Evolutionary conservation across 768 basidiomycete genomes (phyloP).

Genomic region (Lyophyllum atratum): DNA sequence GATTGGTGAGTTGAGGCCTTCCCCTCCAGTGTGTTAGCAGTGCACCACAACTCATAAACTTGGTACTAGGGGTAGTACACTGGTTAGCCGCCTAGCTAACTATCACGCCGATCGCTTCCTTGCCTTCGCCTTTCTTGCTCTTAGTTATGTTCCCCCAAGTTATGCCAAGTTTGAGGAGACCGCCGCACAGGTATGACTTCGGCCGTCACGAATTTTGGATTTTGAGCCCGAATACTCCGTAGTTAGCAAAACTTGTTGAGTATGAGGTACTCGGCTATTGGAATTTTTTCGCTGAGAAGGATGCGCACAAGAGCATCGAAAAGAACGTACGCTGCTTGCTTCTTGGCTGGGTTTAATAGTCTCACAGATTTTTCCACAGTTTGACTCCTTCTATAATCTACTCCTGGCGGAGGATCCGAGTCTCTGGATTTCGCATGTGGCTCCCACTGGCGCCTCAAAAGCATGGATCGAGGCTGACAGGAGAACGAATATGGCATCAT

Average conservation of each 20-base stretch:
- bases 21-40: background rate
- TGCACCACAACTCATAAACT: background rate
- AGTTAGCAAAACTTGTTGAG: constrained; percentile 24
- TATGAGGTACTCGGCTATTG: constrained; percentile 36
- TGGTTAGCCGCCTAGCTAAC: constrained; percentile 40
- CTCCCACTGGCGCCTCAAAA: constrained; percentile 26
- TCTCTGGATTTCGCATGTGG: constrained; percentile 27
- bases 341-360: background rate
- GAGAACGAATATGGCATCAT: constrained; percentile 21
- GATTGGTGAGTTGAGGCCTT: constrained; percentile 34
- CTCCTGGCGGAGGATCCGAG: constrained; percentile 29
- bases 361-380: constrained; percentile 19
- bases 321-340: constrained; percentile 31
- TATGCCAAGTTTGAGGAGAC: constrained; percentile 9
- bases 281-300: constrained; percentile 36
- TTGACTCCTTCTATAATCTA: constrained; percentile 40
- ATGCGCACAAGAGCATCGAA: constrained; percentile 33
- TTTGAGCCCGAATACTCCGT: too few relatives aligned
- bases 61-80: constrained; percentile 35
- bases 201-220: too few relatives aligned
- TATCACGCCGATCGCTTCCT: constrained; percentile 38
- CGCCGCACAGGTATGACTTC: background rate
- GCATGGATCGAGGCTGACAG: constrained; percentile 29
- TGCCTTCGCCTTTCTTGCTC: constrained; percentile 40
- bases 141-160: constrained; percentile 35